Conservation (phyloP, 495 filamentous ascomycete species). For the Schizothecium vesticola region DNA sequence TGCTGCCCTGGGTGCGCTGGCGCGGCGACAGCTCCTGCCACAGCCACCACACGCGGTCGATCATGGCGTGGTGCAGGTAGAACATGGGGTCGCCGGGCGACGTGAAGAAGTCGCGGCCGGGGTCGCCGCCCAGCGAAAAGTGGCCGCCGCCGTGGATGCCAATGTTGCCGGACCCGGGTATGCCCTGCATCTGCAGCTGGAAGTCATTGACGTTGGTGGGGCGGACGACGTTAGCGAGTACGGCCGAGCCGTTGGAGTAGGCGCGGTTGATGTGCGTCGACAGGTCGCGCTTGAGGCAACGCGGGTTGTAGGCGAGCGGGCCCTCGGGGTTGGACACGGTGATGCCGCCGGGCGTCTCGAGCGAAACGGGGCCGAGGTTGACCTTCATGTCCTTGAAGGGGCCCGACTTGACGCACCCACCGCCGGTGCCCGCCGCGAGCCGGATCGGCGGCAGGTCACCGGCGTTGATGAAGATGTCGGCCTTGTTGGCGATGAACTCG, state of each 20-base stretch:
- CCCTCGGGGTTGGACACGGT: constrained; percentile 6
- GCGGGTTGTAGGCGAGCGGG: constrained; percentile 47
- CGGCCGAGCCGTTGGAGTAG: constrained; percentile 9
- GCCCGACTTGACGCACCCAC: constrained; percentile 58
- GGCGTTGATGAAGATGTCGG: constrained; percentile 6
- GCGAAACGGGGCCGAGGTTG: constrained; percentile 49
- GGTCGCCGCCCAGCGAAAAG: constrained; percentile 56
- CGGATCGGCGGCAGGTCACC: constrained; percentile 47
- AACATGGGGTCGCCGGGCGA: constrained; percentile 63
- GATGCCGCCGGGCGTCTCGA: constrained; percentile 12
- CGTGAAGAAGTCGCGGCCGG: constrained; percentile 50
- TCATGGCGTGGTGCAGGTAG: constrained; percentile 60
- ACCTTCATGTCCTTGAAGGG: constrained; percentile 49
- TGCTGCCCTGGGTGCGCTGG: constrained; percentile 12
- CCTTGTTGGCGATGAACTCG: constrained; percentile 15
- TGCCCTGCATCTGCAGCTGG: constrained; percentile 45
- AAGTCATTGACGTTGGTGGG: constrained; percentile 44
- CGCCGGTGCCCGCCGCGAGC: constrained; percentile 50
- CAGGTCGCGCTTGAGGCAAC: constrained; percentile 58
- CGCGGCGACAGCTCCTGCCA: constrained; percentile 52
- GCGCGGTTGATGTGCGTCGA: constrained; percentile 14
- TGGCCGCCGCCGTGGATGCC: constrained; percentile 64
- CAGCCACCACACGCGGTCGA: constrained; percentile 62
- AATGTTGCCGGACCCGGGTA: constrained; percentile 43
- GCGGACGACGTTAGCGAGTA: constrained; percentile 18